phyloP scores from a whole-genome alignment of 1,284 basidiomycete genomes.

The Salmacisia buchloeana region DNA sequence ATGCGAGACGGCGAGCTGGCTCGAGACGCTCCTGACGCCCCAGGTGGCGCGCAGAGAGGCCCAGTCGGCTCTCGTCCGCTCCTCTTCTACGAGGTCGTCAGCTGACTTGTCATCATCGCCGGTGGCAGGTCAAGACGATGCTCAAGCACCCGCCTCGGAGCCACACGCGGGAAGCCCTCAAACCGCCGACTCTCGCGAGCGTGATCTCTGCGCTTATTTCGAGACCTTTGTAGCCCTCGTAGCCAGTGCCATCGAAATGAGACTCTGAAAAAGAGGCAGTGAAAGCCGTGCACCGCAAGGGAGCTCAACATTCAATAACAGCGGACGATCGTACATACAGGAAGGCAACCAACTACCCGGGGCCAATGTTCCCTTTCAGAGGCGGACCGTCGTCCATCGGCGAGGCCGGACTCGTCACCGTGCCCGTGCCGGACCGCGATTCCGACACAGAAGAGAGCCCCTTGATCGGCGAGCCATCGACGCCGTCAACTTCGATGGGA shows the following conservation, averaged over 20 bases:
- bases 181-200: background rate
- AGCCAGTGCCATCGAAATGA: slow-evolving; percentile 11
- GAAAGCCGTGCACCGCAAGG: too few species aligned
- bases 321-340: too few species aligned
- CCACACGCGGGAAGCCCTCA: background rate
- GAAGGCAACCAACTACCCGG: too few species aligned
- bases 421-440: background rate
- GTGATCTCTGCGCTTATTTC: background rate
- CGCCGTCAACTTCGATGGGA: slow-evolving; percentile 1
- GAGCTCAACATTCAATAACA: too few species aligned
- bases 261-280: background rate
- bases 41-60: slow-evolving; percentile 1
- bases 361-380: too few species aligned
- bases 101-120: background rate
- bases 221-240: slow-evolving; percentile 12
- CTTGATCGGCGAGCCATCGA: too few species aligned
- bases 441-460: background rate
- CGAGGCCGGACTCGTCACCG: too few species aligned
- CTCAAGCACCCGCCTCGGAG: background rate
- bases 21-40: background rate
- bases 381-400: too few species aligned
- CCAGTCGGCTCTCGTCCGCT: background rate
- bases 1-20: slow-evolving; percentile 10
- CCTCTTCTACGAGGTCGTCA: background rate
- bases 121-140: background rate